phyloP scores from a whole-genome alignment of 345 rosid genomes.

The Bruguiera gymnorhiza region DNA sequence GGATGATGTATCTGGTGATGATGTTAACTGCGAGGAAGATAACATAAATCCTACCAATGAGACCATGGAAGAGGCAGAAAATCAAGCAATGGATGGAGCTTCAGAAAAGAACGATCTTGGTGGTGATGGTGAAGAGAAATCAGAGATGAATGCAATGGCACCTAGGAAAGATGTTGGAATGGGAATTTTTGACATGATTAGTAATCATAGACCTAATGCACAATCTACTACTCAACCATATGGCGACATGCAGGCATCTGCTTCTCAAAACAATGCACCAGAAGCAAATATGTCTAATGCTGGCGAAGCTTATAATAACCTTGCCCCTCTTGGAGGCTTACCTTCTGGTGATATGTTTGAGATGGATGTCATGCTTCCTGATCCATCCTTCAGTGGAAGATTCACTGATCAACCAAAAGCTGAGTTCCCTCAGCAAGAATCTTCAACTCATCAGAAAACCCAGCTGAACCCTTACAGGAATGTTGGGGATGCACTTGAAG shows the following conservation, averaged over 20 bases:
- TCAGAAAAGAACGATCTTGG: slow-evolving; percentile 40
- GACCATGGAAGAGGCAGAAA: slow-evolving; percentile 36
- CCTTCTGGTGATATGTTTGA: slow-evolving; percentile 52
- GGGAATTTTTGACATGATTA: slow-evolving; percentile 34
- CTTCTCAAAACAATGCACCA: slow-evolving; percentile 41
- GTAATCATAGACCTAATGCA: slow-evolving; percentile 39
- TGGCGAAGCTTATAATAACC: slow-evolving; percentile 38
- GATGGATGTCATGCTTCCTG: slow-evolving; percentile 45
- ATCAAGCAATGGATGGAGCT: slow-evolving; percentile 38
- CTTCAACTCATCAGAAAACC: slow-evolving; percentile 42
- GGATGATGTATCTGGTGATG: slow-evolving; percentile 40
- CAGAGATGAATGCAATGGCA: slow-evolving; percentile 35
- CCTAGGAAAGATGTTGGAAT: slow-evolving; percentile 39
- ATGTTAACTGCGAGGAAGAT: slow-evolving; percentile 38
- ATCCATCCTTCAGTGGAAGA: slow-evolving; percentile 46
- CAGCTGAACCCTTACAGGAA: slow-evolving; percentile 74
- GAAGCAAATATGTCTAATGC: slow-evolving; percentile 45
- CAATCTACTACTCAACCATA: slow-evolving; percentile 57
- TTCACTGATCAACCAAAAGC: slow-evolving; percentile 41
- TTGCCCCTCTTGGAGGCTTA: slow-evolving; percentile 43
- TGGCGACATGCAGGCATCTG: slow-evolving; percentile 38
- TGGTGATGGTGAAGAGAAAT: slow-evolving; percentile 38
- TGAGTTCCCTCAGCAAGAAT: slow-evolving; percentile 42
- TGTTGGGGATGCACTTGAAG: slow-evolving; percentile 82
- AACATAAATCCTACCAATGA: slow-evolving; percentile 40